These are phyloP conservation scores for Syzygium aromaticum DNA, from an alignment of 345 rosid genomes.

Conservation along the genomic window DNA sequence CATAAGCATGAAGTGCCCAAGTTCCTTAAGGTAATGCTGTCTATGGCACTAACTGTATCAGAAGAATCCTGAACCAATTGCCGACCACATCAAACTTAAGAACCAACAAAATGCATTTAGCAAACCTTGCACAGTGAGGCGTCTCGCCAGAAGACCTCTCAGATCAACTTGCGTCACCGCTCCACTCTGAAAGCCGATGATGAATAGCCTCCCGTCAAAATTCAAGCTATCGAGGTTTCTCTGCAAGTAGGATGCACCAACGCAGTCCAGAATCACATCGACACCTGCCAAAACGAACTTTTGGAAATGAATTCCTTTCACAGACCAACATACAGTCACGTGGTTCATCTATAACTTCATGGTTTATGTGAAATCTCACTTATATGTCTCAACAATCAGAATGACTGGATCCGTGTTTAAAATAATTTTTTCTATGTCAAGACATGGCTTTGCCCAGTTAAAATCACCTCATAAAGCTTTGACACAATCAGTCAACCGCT, in stretches of 20 bases:
- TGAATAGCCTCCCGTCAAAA: conserved; percentile 77
- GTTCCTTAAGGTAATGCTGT: neutral
- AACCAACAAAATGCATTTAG: neutral
- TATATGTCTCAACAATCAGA: neutral
- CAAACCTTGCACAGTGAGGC: conserved; percentile 85
- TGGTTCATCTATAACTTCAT: neutral
- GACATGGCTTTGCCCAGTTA: neutral
- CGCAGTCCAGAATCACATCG: conserved; percentile 72
- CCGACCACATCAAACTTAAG: neutral
- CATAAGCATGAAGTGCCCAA: neutral
- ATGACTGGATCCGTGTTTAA: neutral
- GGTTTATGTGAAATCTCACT: neutral
- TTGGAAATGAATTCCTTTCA: neutral
- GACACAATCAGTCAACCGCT: neutral
- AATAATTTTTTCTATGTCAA: neutral
- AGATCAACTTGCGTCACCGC: conserved; percentile 50
- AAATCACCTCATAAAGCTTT: neutral
- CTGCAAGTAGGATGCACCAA: conserved; percentile 83
- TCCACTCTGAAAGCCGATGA: conserved; percentile 72
- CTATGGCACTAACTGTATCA: no score
- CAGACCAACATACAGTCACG: neutral
- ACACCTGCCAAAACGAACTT: conserved; percentile 31
- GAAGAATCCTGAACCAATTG: neutral
- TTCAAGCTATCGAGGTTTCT: conserved; percentile 67
- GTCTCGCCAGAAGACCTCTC: conserved; percentile 47